Evolutionary conservation across 2,329 filamentous ascomycete species (phyloP), one percentile per base, ranked within the genome.

Genomic region (Fusarium sambucinum): DNA sequence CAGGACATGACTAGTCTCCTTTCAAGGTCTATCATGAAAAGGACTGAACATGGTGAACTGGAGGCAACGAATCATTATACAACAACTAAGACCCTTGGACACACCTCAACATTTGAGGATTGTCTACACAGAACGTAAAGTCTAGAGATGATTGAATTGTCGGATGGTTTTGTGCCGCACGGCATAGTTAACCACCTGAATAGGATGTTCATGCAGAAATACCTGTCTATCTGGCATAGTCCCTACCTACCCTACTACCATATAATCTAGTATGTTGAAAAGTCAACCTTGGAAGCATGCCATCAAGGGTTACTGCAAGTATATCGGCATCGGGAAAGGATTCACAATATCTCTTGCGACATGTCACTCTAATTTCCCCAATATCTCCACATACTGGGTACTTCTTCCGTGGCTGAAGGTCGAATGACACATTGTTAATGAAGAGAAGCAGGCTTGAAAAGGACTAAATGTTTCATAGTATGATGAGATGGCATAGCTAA

Each of bases 301-400:
- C 25, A n/a, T n/a, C 47, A 30, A 51, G 38, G 37, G 46, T 42
- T 32, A 11, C 44, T 57, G 58, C 47, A 60, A 30, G 35, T 40
- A 47, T 33, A 52, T 51, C 37, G 37, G 23, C 10, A 44, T 47
- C 21, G 35, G 30, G 52, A 66, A 66, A 56, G 33, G 55, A 37
- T 17, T 23, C 42, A n/a, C 45, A 13, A 40, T 19, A 32, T 11
- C 42, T 47, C n/a, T 23, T 37, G 30, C 51, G 51, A 46, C 16
- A 63, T 63, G 61, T 63, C 61, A 69, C 23, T 58, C 50, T 38
- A 50, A 58, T 63, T 62, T 58, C 55, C 66, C 41, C n/a, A 30
- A 30, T 40, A 52, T 51, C 61, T 40, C 66, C 66, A 69, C 66
- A 50, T 52, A 29, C 25, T 41, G 30, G 23, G 41, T 37, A 19